Evolutionary conservation across 106 monocot species (phyloP), one percentile per base, ranked within the genome.

Genomic region (Platanthera guangdongensis): DNA sequence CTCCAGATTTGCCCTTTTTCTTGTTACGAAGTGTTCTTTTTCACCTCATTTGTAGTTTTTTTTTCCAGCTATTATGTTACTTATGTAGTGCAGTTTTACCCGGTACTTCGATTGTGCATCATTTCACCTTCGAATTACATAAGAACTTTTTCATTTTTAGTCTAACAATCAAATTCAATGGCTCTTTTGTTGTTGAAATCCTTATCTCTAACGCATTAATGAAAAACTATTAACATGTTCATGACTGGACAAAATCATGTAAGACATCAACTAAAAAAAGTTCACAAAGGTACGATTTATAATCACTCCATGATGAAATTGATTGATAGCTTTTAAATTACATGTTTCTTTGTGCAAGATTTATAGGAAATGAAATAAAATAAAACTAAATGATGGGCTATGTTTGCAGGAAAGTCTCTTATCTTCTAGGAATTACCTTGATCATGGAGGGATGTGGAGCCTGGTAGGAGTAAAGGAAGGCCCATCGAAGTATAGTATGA

Each of bases 161-260:
- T 32, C 3, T 30, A 65, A 12, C 65, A 65, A 10, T 65, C 32
- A 32, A 32, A 65, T 65, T 25, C 18, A 9, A 55, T 78, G 47
- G 39, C 39, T 39, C 39, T 51, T 15, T 28, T 3, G 50, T 65
- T 65, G 9, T 65, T 78, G 47, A 0, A 72, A 68, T 62, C 54
- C 51, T 71, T 79, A 46, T 21, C 30, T 71, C 22, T 76, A 59
- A 51, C 57, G 22, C 84, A 96, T 93, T 94, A 81, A 88, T 79
- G 84, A 93, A 97, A 52, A 94, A 94, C 85, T 97, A 86, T 94
- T 83, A 89, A 91, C 83, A 96, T 96, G 96, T 96, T 93, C 81
- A 96, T 89, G 92, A 90, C 90, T 71, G 93, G 93, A 83, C 93
- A 96, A 76, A 90, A 83, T 62, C 84, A 87, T 50, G 74, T 87